Percentiles rank a stretch among this genome's conserved stretches.
phyloP scores from a whole-genome alignment of 495 filamentous ascomycete genomes.

The Penicillium odoratum region DNA sequence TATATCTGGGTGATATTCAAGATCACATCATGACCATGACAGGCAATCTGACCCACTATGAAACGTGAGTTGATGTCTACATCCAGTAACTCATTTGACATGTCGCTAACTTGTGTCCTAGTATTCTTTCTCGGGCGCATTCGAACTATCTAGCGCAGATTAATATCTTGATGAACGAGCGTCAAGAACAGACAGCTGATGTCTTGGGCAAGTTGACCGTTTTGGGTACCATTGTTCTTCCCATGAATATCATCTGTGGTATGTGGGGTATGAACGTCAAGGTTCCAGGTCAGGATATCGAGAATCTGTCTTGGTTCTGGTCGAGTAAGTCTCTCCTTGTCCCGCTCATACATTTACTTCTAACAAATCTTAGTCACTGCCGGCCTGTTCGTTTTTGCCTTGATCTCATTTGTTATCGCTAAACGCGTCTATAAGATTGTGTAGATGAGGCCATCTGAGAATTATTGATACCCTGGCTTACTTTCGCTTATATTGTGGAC shows the following conservation, averaged over 20 bases:
- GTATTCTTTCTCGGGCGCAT: constrained; percentile 88
- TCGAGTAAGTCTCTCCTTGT: constrained; percentile 45
- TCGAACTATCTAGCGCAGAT: constrained; percentile 93
- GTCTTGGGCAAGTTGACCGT: constrained; percentile 94
- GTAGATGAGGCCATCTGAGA: constrained; percentile 21
- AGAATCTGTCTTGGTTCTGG: constrained; percentile 64
- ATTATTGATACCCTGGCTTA: not conserved
- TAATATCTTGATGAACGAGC: constrained; percentile 97
- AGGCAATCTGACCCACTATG: constrained; percentile 88
- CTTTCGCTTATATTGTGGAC: not conserved
- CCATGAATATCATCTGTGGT: constrained; percentile 97
- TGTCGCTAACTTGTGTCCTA: constrained; percentile 32
- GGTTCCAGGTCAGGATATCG: constrained; percentile 82
- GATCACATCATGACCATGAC: constrained; percentile 99
- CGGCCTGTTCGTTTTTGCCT: constrained; percentile 73
- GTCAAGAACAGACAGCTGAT: constrained; percentile 92
- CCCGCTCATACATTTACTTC: not conserved
- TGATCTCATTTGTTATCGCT: constrained; percentile 76
- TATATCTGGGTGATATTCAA: constrained; percentile 97
- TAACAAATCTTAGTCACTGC: constrained; percentile 57
- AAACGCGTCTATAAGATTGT: constrained; percentile 76
- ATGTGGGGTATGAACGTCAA: constrained; percentile 99
- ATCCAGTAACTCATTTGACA: not conserved
- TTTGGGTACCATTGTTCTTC: constrained; percentile 92
- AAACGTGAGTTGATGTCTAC: constrained; percentile 64